Evolutionary conservation across 2,329 filamentous ascomycete species (phyloP).

Genomic region (Pseudogymnoascus sp.): DNA sequence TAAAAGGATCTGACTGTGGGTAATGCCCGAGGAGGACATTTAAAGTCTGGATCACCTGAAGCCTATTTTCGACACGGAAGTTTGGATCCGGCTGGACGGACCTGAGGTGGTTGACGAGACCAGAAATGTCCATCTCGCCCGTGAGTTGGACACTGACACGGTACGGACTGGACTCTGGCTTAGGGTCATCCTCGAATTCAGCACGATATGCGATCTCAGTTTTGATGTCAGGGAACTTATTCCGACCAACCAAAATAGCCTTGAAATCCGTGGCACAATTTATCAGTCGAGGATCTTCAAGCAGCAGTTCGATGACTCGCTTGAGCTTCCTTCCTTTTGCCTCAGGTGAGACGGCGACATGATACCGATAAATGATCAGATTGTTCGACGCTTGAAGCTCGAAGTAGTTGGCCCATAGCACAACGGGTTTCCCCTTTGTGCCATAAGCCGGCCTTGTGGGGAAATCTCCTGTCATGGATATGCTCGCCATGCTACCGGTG

Average conservation of each 20-base stretch:
- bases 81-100: constrained; percentile 5
- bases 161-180: constrained; percentile 4
- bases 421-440: constrained; percentile 22
- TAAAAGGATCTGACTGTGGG: constrained; percentile 34
- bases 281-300: constrained; percentile 19
- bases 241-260: not conserved
- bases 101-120: constrained; percentile 13
- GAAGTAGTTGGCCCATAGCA: constrained; percentile 29
- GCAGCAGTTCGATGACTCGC: constrained; percentile 25
- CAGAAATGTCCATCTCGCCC: constrained; percentile 13
- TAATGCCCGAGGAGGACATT: constrained; percentile 47
- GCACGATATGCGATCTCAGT: constrained; percentile 10
- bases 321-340: constrained; percentile 22
- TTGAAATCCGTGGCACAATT: constrained; percentile 24
- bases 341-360: constrained; percentile 22
- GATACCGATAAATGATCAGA: constrained; percentile 24
- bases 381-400: constrained; percentile 19
- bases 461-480: constrained; percentile 10
- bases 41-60: constrained; percentile 45
- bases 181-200: constrained; percentile 15
- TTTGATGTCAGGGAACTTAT: not conserved
- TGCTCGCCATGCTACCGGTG: constrained; percentile 1
- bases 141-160: constrained; percentile 19
- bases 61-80: constrained; percentile 27
- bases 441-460: constrained; percentile 21